These are phyloP conservation scores for Salinomyces thailandicus DNA, from an alignment of 2,329 filamentous ascomycete species.

Conservation along the genomic window DNA sequence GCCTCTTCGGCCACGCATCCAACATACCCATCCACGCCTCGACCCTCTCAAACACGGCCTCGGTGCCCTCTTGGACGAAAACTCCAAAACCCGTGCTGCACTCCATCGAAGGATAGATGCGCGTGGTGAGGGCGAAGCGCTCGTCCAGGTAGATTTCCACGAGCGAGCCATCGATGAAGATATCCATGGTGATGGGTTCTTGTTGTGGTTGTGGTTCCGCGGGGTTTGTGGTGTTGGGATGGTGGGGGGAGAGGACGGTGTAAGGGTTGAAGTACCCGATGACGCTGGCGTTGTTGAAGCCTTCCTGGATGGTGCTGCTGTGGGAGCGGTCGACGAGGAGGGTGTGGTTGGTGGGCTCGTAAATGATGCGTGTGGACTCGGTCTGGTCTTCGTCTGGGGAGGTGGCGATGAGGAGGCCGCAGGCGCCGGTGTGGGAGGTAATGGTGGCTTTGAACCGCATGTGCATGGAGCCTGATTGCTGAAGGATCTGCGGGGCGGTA, in stretches of 20 bases:
- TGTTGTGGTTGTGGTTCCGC: too few relatives aligned
- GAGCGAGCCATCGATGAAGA: constrained; percentile 39
- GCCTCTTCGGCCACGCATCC: constrained; percentile 34
- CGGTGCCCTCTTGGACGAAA: constrained; percentile 28
- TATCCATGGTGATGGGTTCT: constrained; percentile 34
- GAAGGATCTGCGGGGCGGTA: constrained; percentile 19
- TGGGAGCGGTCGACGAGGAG: constrained; percentile 36
- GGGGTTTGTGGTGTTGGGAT: constrained; percentile 11
- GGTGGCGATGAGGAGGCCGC: constrained; percentile 34
- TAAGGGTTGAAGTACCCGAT: constrained; percentile 39
- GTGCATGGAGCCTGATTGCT: constrained; percentile 25
- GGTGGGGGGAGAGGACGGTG: constrained; percentile 17
- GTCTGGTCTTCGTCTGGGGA: constrained; percentile 32
- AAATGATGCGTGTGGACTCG: constrained; percentile 38
- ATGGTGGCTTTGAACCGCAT: constrained; percentile 33
- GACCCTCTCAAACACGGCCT: constrained; percentile 27
- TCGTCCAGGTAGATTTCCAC: constrained; percentile 40
- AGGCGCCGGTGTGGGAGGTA: constrained; percentile 28
- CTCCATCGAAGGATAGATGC: constrained; percentile 36
- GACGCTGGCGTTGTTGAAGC: constrained; percentile 35
- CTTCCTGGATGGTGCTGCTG: constrained; percentile 32
- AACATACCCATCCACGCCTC: constrained; percentile 30
- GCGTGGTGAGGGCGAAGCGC: constrained; percentile 31
- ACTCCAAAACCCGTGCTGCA: constrained; percentile 36
- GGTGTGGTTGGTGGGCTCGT: constrained; percentile 36